These are phyloP conservation scores for Limtongia smithiae DNA, from an alignment of 805 yeast species.

Conservation along the genomic window DNA sequence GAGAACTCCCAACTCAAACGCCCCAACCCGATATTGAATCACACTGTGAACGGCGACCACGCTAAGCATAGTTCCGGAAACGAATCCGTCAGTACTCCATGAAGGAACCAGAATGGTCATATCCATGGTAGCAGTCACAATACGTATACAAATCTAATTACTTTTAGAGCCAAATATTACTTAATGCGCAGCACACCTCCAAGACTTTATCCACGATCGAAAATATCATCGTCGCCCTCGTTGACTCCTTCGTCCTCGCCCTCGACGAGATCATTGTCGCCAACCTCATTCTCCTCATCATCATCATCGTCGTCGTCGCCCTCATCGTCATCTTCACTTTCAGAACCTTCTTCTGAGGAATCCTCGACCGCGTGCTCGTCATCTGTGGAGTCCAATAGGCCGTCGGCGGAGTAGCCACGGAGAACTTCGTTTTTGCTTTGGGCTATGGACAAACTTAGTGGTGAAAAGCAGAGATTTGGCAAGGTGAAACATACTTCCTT, in stretches of 20 bases:
- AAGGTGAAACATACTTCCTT: constrained; percentile 43
- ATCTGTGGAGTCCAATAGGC: constrained; percentile 35
- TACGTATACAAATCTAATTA: background rate
- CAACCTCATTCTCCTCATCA: constrained; percentile 18
- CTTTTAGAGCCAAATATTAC: background rate
- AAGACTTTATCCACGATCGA: constrained; percentile 15
- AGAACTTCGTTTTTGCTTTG: constrained; percentile 39
- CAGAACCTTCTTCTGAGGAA: constrained; percentile 13
- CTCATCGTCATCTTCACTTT: constrained; percentile 20
- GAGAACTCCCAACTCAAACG: too few species aligned
- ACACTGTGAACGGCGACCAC: too few species aligned
- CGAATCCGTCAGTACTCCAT: too few species aligned
- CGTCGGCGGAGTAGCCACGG: constrained; percentile 41
- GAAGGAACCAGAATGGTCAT: too few species aligned
- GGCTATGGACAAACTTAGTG: too few species aligned
- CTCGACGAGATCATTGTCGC: constrained; percentile 21
- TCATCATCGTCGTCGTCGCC: constrained; percentile 16
- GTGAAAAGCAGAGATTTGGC: too few species aligned
- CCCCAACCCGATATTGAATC: too few species aligned
- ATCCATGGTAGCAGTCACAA: too few species aligned
- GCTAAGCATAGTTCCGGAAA: too few species aligned
- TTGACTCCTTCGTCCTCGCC: constrained; percentile 27
- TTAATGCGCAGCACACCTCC: background rate
- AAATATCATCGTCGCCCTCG: constrained; percentile 28
- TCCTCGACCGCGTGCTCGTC: constrained; percentile 32